Percentiles rank a stretch among this genome's conserved stretches.
Evolutionary conservation across 371 early-diverging fungal species (phyloP).

Genomic region (Mucor lusitanicus): DNA sequence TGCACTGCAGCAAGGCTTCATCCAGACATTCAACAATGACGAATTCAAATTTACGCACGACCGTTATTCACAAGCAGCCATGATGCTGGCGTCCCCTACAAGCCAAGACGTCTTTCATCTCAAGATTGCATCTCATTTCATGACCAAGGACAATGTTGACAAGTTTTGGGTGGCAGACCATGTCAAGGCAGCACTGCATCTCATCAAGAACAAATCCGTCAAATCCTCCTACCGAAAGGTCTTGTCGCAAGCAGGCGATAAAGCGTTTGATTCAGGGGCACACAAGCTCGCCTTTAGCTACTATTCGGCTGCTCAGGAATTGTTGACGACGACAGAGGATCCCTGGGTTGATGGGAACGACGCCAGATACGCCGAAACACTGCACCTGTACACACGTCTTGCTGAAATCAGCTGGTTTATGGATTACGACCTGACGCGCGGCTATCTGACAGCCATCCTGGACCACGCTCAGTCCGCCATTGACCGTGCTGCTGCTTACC

Average conservation of each 20-base stretch:
- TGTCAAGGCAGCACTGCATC: constrained; percentile 76
- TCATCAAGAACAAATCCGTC: constrained; percentile 68
- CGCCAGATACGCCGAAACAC: constrained; percentile 39
- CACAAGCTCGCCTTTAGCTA: constrained; percentile 44
- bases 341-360: constrained; percentile 48
- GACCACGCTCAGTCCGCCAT: constrained; percentile 39
- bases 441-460: constrained; percentile 32
- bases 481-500: constrained; percentile 50
- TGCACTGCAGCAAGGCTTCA: constrained; percentile 48
- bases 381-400: constrained; percentile 44
- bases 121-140: constrained; percentile 40
- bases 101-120: constrained; percentile 34
- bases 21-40: constrained; percentile 42
- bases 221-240: constrained; percentile 37
- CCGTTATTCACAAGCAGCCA: constrained; percentile 50
- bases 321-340: constrained; percentile 20
- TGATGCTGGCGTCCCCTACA: constrained; percentile 35
- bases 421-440: constrained; percentile 31
- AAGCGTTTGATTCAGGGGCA: constrained; percentile 48
- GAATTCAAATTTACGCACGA: constrained; percentile 50
- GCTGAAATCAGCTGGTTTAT: constrained; percentile 50
- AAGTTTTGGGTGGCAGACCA: constrained; percentile 66
- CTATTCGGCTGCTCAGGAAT: constrained; percentile 32
- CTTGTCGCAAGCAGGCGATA: constrained; percentile 40
- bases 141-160: constrained; percentile 33